phyloP scores from a whole-genome alignment of 108 stramenopile genomes.

The Skeletonema costatum region DNA sequence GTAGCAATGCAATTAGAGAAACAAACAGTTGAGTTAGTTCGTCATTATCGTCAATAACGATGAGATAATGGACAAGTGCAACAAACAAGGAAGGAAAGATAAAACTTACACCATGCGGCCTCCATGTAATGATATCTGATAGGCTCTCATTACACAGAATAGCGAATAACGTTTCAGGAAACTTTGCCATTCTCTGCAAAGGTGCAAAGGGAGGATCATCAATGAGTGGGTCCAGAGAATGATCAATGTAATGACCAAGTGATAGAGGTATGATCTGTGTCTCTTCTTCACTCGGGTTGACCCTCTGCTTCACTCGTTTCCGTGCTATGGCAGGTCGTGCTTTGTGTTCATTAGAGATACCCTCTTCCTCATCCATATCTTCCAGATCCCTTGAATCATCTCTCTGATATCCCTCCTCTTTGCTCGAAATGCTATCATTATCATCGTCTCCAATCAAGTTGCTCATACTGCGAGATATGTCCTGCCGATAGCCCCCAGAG shows the following conservation, averaged over 20 bases:
- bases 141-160: not conserved
- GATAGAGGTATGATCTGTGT: not conserved
- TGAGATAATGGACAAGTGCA: not conserved
- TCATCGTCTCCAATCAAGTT: not conserved
- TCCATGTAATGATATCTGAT: not conserved
- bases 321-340: not conserved
- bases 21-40: not conserved
- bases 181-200: not conserved
- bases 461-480: not conserved
- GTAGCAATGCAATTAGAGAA: not conserved
- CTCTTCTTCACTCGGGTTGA: not conserved
- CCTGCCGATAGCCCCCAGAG: not conserved
- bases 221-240: not conserved
- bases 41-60: not conserved
- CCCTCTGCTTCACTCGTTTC: not conserved
- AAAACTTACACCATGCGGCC: not conserved
- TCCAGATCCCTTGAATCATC: not conserved
- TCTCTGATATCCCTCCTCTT: not conserved
- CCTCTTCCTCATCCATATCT: not conserved
- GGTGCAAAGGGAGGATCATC: constrained; percentile 1
- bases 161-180: not conserved
- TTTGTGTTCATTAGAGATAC: not conserved
- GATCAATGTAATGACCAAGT: not conserved
- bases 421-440: not conserved
- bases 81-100: not conserved